Base-by-base conservation (phyloP, 139 green algal species). In the Coelastrella sp. region DNA sequence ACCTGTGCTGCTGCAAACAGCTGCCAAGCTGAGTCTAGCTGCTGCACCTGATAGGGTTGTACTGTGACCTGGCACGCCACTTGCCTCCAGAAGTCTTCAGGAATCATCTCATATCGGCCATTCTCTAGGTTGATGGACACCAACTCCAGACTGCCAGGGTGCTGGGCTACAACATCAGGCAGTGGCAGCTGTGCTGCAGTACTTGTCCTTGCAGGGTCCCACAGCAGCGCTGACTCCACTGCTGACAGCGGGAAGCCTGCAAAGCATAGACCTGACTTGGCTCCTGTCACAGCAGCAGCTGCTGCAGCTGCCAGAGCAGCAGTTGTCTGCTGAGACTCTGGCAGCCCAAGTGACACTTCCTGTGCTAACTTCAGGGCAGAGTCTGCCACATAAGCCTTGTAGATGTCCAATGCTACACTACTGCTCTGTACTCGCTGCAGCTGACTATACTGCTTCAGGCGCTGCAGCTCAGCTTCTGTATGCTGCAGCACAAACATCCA, bases 311-410 rank as follows among this genome's bases (percentile, higher is more conserved):
- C 80, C 59, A 60, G 59, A 74, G 59, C 19, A 47, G 59, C 80
- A n/a, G n/a, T 16, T 58, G 80, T 71, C 16, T 4, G 57, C 19
- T 68, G 79, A 13, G 60, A n/a, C n/a, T 14, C 17, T 54, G 8
- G 56, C 7, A 4, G 19, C 17, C 6, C 19, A 47, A 13, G 4
- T 73, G 79, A 64, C 57, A 85, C 57, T 11, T 64, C 79, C 19
- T 85, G 56, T 64, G 79, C 79, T 6, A 85, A 5, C 57, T 85
- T n/a, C 57, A 73, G 6, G 10, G 56, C 56, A 73, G 58, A 73
- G 79, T 64, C 79, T 11, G 56, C 22, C 17, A 85, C 79, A 17
- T 85, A 85, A 19, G 57, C 19, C 79, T 85, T 85, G 19, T 85
- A 57, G 10, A 56, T 23, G 58, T 19, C 58, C 19, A 64, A 61